Evolutionary conservation across 192 early-diverging fungal genomes (phyloP).

Genomic region (Umbelopsis sp.): DNA sequence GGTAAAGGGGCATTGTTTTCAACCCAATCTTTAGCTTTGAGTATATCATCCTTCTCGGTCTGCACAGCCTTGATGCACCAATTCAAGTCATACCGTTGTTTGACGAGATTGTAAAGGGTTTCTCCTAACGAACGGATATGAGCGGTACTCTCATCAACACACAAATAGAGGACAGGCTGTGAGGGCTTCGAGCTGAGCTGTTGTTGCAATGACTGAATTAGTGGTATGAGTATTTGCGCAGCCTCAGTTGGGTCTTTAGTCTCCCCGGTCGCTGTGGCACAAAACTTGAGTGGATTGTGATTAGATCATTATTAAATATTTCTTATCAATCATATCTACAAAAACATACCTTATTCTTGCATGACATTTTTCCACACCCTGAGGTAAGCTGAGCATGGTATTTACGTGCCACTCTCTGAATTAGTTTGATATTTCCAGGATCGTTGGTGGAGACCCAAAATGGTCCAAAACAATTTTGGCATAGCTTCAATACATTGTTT

Average conservation of each 20-base stretch:
- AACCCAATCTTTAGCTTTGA: conserved; percentile 59
- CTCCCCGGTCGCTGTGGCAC: conserved; percentile 36
- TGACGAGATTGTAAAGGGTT: conserved; percentile 28
- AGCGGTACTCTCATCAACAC: conserved; percentile 61
- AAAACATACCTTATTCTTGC: conserved; percentile 58
- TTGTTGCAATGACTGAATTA: conserved; percentile 51
- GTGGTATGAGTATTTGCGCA: conserved; percentile 54
- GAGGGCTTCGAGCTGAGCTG: conserved; percentile 34
- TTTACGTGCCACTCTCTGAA: conserved; percentile 66
- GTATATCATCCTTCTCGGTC: conserved; percentile 50
- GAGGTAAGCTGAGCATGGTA: conserved; percentile 78
- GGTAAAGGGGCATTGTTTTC: conserved; percentile 54
- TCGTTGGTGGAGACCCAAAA: conserved; percentile 81
- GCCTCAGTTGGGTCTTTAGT: conserved; percentile 65
- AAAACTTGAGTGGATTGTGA: conserved; percentile 28
- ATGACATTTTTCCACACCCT: conserved; percentile 73
- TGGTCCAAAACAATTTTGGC: conserved; percentile 78
- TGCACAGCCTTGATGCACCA: conserved; percentile 75
- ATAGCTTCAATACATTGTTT: conserved; percentile 64
- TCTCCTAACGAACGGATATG: conserved; percentile 51
- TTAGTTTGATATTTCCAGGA: conserved; percentile 71
- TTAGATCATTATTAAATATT: neutral
- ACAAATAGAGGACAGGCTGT: conserved; percentile 50
- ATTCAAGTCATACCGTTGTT: conserved; percentile 45
- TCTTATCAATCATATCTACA: neutral